Evolutionary conservation across 352 stramenopile species (phyloP).

Genomic region (Globisporangium cederbergense): DNA sequence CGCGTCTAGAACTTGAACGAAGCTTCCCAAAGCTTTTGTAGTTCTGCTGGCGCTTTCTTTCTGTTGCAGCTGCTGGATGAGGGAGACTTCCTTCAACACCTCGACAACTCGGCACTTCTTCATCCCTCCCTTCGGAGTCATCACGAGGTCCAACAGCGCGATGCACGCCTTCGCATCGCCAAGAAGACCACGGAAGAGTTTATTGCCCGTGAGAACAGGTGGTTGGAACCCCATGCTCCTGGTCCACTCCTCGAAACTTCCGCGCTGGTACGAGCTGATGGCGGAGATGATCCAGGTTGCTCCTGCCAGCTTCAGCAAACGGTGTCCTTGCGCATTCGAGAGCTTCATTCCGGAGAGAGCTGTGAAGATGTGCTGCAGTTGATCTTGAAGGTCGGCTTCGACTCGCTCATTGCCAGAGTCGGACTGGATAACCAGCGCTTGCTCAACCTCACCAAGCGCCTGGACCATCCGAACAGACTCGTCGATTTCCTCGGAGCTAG

Average conservation of each 20-base stretch:
- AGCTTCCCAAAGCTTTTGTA: slow-evolving; percentile 13
- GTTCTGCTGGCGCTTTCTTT: slow-evolving; percentile 3
- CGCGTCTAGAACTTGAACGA: slow-evolving; percentile 25
- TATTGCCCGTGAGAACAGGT: slow-evolving; percentile 9
- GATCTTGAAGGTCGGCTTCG: slow-evolving; percentile 1
- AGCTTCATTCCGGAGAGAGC: slow-evolving; percentile 40
- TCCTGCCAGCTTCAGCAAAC: slow-evolving; percentile 45
- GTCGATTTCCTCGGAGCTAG: background rate
- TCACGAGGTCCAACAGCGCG: slow-evolving; percentile 40
- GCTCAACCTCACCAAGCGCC: slow-evolving; percentile 7
- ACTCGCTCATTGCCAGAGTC: background rate
- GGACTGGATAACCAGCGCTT: background rate
- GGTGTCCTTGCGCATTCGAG: slow-evolving; percentile 57
- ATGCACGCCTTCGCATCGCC: slow-evolving; percentile 20
- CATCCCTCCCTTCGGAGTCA: slow-evolving; percentile 48
- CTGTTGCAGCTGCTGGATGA: background rate
- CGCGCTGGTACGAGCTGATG: background rate
- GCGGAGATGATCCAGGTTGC: slow-evolving; percentile 38
- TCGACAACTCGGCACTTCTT: slow-evolving; percentile 33
- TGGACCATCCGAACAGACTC: slow-evolving; percentile 13
- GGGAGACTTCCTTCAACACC: slow-evolving; percentile 14
- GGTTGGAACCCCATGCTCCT: background rate
- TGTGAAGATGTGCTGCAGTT: slow-evolving; percentile 16
- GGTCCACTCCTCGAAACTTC: background rate
- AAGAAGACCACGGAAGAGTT: slow-evolving; percentile 22